Percentiles rank a stretch among this genome's conserved stretches.
phyloP scores from a whole-genome alignment of 352 stramenopile genomes.

The Globisporangium cylindrosporum region DNA sequence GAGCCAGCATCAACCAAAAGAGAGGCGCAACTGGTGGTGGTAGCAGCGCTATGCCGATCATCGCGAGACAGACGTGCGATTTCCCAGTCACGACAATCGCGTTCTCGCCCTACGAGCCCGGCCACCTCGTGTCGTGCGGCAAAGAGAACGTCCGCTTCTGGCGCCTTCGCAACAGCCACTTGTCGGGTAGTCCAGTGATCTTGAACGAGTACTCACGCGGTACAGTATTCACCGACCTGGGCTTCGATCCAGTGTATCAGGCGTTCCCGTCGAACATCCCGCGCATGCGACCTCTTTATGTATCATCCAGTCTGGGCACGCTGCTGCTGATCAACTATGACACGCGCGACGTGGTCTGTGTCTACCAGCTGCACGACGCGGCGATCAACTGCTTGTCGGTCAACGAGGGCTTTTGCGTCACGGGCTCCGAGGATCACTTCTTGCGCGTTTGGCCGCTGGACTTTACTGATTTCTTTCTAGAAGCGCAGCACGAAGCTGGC shows the following conservation, averaged over 20 bases:
- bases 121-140: constrained; percentile 86
- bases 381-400: constrained; percentile 81
- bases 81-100: constrained; percentile 67
- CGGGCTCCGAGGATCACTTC: constrained; percentile 81
- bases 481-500: constrained; percentile 78
- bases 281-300: constrained; percentile 66
- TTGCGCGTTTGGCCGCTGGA: constrained; percentile 91
- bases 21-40: background rate
- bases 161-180: constrained; percentile 62
- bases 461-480: constrained; percentile 91
- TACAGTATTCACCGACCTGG: constrained; percentile 81
- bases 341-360: constrained; percentile 71
- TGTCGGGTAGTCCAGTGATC: constrained; percentile 81
- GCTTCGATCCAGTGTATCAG: constrained; percentile 70
- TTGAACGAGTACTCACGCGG: constrained; percentile 88
- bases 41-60: constrained; percentile 26
- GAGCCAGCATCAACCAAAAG: background rate
- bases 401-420: constrained; percentile 90
- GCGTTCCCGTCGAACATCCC: constrained; percentile 56
- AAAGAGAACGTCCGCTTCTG: constrained; percentile 92
- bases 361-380: constrained; percentile 88
- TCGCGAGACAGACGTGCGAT: constrained; percentile 85
- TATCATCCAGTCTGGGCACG: constrained; percentile 69
- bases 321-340: constrained; percentile 87
- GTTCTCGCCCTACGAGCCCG: constrained; percentile 84